Percentiles rank a stretch among this genome's conserved stretches.
Evolutionary conservation across 2,329 filamentous ascomycete species (phyloP).

Genomic region (Fusarium graminum): DNA sequence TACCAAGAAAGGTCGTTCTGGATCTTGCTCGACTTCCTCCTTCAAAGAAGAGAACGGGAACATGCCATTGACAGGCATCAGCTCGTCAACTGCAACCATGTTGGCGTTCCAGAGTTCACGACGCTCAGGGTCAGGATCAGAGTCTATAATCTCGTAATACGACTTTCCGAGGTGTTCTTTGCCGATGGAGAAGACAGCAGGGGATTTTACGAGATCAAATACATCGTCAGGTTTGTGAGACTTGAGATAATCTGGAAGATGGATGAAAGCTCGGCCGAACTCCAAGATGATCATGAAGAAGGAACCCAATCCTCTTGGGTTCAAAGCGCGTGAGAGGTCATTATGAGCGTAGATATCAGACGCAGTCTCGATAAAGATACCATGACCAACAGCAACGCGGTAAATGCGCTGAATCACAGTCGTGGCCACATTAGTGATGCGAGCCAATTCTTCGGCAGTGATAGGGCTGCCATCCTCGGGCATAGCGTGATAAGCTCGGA

Average conservation of each 20-base stretch:
- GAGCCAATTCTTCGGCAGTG: constrained; percentile 39
- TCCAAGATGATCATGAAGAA: constrained; percentile 53
- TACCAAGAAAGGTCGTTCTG: constrained; percentile 50
- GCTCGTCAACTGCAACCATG: constrained; percentile 50
- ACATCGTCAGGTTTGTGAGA: constrained; percentile 50
- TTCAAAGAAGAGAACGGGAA: constrained; percentile 52
- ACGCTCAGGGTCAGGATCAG: constrained; percentile 47
- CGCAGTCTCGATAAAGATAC: constrained; percentile 49
- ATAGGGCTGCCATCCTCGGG: constrained; percentile 45
- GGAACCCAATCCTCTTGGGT: constrained; percentile 48
- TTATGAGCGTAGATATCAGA: constrained; percentile 53
- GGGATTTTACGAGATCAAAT: constrained; percentile 52
- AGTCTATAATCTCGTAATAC: constrained; percentile 53
- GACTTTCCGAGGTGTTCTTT: constrained; percentile 52
- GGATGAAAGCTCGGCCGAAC: constrained; percentile 48
- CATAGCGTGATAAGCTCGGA: constrained; percentile 47
- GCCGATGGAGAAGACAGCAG: constrained; percentile 51
- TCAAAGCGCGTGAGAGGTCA: constrained; percentile 48
- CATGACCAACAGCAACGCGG: constrained; percentile 50
- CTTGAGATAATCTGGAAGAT: constrained; percentile 51
- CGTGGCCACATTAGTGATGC: constrained; percentile 47
- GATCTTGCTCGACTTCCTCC: constrained; percentile 49
- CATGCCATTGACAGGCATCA: constrained; percentile 54
- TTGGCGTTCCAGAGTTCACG: constrained; percentile 53
- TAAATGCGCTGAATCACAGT: constrained; percentile 52